phyloP scores from a whole-genome alignment of 2,329 filamentous ascomycete species.

The Alternaria brassicae region DNA sequence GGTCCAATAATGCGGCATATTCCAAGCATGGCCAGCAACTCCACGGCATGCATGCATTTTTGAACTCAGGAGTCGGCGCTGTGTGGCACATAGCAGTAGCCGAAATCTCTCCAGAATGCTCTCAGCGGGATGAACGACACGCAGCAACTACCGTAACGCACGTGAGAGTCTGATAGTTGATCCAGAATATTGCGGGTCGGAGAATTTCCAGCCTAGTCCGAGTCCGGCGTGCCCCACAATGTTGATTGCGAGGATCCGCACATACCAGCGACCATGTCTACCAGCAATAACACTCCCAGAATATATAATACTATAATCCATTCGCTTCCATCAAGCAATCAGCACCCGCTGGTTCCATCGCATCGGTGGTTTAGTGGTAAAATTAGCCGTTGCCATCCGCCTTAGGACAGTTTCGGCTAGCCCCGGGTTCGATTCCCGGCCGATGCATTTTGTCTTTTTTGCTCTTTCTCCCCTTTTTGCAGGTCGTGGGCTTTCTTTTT shows the following conservation, averaged over 20 bases:
- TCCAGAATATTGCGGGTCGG: background rate
- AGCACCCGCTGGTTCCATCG: background rate
- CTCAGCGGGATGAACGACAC: background rate
- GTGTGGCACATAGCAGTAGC: background rate
- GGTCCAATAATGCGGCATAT: background rate
- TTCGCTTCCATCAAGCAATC: background rate
- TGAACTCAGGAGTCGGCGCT: background rate
- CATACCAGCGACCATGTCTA: too few species aligned
- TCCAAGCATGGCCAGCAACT: background rate
- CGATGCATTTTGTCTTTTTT: slow-evolving; percentile 14
- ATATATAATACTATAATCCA: too few species aligned
- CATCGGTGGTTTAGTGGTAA: slow-evolving; percentile 40
- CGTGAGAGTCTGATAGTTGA: background rate
- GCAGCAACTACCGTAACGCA: background rate
- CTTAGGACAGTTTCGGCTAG: slow-evolving; percentile 25
- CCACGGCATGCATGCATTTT: background rate
- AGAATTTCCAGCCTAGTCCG: background rate
- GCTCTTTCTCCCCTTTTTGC: background rate
- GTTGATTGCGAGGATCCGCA: background rate
- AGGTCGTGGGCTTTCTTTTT: slow-evolving; percentile 1
- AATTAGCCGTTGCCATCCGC: slow-evolving; percentile 35
- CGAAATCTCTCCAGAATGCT: background rate
- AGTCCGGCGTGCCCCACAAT: background rate
- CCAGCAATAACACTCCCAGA: too few species aligned
- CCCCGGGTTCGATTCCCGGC: slow-evolving; percentile 38